Evolutionary conservation across 139 green algal genomes (phyloP).

Genomic region (Nannochloris sp.): DNA sequence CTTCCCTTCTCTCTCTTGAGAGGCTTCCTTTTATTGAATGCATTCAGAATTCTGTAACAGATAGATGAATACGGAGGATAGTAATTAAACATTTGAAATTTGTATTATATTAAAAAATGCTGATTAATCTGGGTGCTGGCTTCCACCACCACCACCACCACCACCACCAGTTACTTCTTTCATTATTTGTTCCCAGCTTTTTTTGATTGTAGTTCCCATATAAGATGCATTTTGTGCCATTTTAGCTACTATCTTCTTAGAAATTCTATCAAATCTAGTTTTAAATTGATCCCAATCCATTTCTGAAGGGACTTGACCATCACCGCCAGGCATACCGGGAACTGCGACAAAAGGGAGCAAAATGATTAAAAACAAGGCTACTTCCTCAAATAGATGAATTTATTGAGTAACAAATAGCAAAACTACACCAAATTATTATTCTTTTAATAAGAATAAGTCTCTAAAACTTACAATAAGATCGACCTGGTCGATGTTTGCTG

Average conservation of each 20-base stretch:
- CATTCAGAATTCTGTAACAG: background rate
- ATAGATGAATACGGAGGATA: too few relatives aligned
- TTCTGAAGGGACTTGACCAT: background rate
- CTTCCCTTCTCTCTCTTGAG: too few relatives aligned
- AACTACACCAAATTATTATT: background rate
- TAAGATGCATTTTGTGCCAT: slow-evolving; percentile 20
- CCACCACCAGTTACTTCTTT: slow-evolving; percentile 6
- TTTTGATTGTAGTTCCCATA: slow-evolving; percentile 11
- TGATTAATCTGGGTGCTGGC: too few relatives aligned
- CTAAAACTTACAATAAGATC: too few relatives aligned
- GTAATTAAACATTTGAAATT: too few relatives aligned
- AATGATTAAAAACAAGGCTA: too few relatives aligned
- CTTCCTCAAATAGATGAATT: too few relatives aligned
- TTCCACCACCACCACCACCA: background rate
- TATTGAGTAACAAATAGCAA: too few relatives aligned
- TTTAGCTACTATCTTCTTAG: slow-evolving; percentile 15
- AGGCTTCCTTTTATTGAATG: background rate
- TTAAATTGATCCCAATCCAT: slow-evolving; percentile 17
- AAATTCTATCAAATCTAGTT: slow-evolving; percentile 27
- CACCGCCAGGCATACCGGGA: background rate
- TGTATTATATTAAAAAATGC: too few relatives aligned
- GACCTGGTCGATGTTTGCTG: too few relatives aligned
- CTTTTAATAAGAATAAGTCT: too few relatives aligned
- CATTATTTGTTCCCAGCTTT: slow-evolving; percentile 19
- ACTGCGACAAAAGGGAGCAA: background rate